Evolutionary conservation across 805 yeast genomes (phyloP).

Genomic region (Tanozyma kutaoensis): DNA sequence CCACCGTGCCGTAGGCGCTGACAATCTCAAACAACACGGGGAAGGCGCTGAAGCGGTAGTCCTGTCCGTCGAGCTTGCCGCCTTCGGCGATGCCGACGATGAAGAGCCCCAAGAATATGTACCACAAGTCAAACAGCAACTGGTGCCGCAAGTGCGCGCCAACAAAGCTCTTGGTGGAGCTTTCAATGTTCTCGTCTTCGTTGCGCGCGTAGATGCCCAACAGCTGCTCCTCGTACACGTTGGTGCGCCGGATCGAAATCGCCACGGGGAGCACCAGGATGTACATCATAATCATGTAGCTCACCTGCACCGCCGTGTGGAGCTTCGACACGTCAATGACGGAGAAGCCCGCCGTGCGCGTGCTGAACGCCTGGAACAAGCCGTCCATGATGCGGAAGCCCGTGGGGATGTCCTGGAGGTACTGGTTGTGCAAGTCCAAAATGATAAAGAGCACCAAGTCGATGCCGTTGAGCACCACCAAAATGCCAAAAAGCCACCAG

Average conservation of each 20-base stretch:
- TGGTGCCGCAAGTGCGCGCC: conserved; percentile 86
- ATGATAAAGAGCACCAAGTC: conserved; percentile 75
- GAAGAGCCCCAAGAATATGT: conserved; percentile 72
- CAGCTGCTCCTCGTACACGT: conserved; percentile 95
- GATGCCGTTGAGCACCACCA: conserved; percentile 56
- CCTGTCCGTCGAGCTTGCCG: conserved; percentile 31
- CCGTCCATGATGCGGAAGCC: conserved; percentile 75
- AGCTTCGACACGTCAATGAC: conserved; percentile 56
- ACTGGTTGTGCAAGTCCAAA: conserved; percentile 44
- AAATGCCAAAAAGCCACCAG: conserved; percentile 80
- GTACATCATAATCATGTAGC: conserved; percentile 96
- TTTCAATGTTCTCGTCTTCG: conserved; percentile 13
- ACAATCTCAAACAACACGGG: conserved; percentile 74
- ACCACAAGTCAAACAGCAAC: conserved; percentile 92
- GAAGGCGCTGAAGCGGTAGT: conserved; percentile 49
- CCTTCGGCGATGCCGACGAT: conserved; percentile 83
- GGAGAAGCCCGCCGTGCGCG: conserved; percentile 88
- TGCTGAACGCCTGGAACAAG: conserved; percentile 77
- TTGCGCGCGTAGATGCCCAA: conserved; percentile 60
- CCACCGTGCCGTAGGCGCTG: conserved; percentile 95
- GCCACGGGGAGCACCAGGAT: conserved; percentile 94
- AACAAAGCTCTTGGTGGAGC: conserved; percentile 46
- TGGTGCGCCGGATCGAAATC: conserved; percentile 89
- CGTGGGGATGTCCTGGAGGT: conserved; percentile 39
- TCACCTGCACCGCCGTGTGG: conserved; percentile 87